Evolutionary conservation across 2,329 filamentous ascomycete species (phyloP), one percentile per base, ranked within the genome.

Genomic region (Drechslera avenae): DNA sequence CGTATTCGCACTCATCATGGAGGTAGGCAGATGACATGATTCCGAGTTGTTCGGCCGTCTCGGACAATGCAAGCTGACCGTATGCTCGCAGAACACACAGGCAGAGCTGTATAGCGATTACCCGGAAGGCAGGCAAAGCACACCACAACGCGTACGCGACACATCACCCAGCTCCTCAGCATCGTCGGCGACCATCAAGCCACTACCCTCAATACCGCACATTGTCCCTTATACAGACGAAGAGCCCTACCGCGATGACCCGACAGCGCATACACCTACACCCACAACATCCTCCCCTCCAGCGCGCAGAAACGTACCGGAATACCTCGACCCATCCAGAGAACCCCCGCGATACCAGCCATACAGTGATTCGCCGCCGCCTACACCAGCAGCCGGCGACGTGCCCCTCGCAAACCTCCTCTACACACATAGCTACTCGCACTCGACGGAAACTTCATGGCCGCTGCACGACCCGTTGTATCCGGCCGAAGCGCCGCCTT

Each of bases 401-500:
- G 64, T 70, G 9, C 65, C 66, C 21, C 63, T 70, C 30, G 67
- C 61, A 4, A 57, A 66, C 31, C 55, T 69, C 23, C 43, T 64
- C 34, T 51, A 32, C 19, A 13, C 41, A 16, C 44, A 48, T 14
- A 52, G 60, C n/a, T 51, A 33, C 45, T 30, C 21, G 14, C 23
- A 52, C 21, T 31, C 36, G 10, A 36, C 34, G 3, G 39, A 48
- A 13, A 10, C 23, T 5, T 35, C 13, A 10, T n/a, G 19, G 17
- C 21, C 14, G 16, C n/a, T 41, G 12, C 7, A 18, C 12, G 19
- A 34, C 13, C n/a, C 17, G 2, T 41, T 35, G 4, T 67, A 66
- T 28, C 58, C 66, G 1, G 56, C 56, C 32, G 66, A 68, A 46
- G 63, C 66, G 23, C 67, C 67, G 0, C 67, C 67, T 0, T 52